A percentile compares a stretch with the other conserved stretches of the same genome.
phyloP scores from a whole-genome alignment of 371 early-diverging fungal genomes.

The Smittium culicis region DNA sequence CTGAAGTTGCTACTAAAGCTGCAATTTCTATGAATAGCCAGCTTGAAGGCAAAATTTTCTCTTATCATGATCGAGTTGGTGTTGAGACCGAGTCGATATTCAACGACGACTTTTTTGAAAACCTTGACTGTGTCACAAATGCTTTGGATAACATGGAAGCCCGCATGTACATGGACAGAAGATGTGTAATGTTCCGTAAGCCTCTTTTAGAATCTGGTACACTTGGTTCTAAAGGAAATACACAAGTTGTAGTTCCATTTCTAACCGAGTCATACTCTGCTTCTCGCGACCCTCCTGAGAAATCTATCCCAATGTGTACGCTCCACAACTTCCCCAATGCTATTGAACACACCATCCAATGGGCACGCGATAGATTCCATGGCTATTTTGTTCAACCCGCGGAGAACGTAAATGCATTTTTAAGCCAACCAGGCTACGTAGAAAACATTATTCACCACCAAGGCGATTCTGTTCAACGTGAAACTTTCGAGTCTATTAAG shows the following conservation, averaged over 20 bases:
- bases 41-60: conserved; percentile 56
- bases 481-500: conserved; percentile 51
- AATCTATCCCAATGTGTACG: conserved; percentile 98
- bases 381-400: conserved; percentile 83
- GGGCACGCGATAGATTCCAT: conserved; percentile 97
- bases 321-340: conserved; percentile 98
- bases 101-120: conserved; percentile 86
- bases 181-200: conserved; percentile 93
- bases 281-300: conserved; percentile 98
- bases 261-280: conserved; percentile 98
- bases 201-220: conserved; percentile 98
- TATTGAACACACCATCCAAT: conserved; percentile 99
- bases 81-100: conserved; percentile 93
- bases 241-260: conserved; percentile 91
- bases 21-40: conserved; percentile 88
- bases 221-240: conserved; percentile 99
- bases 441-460: conserved; percentile 63
- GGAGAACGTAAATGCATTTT: conserved; percentile 86
- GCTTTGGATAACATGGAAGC: conserved; percentile 99
- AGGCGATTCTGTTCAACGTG: conserved; percentile 42
- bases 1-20: conserved; percentile 85
- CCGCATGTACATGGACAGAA: conserved; percentile 94
- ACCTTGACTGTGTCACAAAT: conserved; percentile 88
- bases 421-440: conserved; percentile 67
- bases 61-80: conserved; percentile 93